Evolutionary conservation across 129 eudicot species (phyloP), one percentile per base, ranked within the genome.

Genomic region (Centrapalus pauciflorus): DNA sequence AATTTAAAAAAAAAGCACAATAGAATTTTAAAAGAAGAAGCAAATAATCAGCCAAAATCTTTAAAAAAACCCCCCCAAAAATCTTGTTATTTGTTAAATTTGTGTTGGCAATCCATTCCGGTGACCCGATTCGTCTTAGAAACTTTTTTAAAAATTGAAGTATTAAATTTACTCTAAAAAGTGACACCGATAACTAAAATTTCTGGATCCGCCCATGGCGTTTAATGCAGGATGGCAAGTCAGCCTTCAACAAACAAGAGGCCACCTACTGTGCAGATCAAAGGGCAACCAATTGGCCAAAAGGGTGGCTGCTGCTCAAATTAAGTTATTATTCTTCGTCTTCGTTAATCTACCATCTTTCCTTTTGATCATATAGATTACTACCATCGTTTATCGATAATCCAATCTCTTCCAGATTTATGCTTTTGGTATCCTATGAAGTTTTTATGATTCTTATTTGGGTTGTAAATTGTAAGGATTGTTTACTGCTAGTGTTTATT

Each of bases 231-330:
- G 82, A 86, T 86, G 94, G 94, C 88, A 12, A 86, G 82, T 77
- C 94, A 86, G 69, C 94, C 89, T 45, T 66, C 88, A 67, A 35
- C 79, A 27, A 80, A 74, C 85, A 85, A 74, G 26, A 82, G 73
- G 86, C 86, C 86, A 28, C 88, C 94, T 14, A 80, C 86, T 2
- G 94, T 86, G 73, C 94, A 86, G 84, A 82, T 86, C 61, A 74
- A 67, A 64, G 94, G 94, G 55, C 88, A 86, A 64, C 88, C 94
- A 24, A 84, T 86, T 19, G 69, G 61, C 75, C 94, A 86, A 72
- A 86, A 86, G 55, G 38, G 76, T 71, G 88, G 94, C 48, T 86
- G 94, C 77, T 82, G 94, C 76, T 85, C 93, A 30, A 64, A 80
- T 67, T 86, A 80, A 72, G 54, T 68, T 43, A 14, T 40, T 65